These are phyloP conservation scores for Chlamydomonas reinhardtii DNA, from an alignment of 163 green algal genomes.

Conservation along the genomic window DNA sequence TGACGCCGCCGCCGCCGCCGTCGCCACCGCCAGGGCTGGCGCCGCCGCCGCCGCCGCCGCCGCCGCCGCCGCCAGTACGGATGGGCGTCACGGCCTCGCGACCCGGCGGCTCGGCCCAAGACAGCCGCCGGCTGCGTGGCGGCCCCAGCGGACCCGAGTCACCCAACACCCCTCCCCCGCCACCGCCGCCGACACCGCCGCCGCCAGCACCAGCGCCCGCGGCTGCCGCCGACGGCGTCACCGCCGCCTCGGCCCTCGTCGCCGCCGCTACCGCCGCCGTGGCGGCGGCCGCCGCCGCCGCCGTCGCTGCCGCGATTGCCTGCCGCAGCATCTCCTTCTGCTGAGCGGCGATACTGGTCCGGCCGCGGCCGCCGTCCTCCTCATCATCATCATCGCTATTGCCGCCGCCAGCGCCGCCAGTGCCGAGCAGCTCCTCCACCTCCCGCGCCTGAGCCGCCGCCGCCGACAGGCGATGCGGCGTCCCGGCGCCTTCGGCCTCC, in stretches of 20 bases:
- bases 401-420: background rate
- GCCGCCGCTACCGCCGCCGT: slow-evolving; percentile 10
- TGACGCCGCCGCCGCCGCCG: too few relatives aligned
- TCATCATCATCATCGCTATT: background rate
- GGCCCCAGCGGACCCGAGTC: background rate
- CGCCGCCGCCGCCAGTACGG: too few relatives aligned
- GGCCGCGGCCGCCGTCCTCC: background rate
- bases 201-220: background rate
- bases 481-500: background rate
- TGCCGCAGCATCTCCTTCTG: slow-evolving; percentile 21
- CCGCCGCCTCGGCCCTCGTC: background rate
- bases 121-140: background rate
- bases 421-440: background rate
- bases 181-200: too few relatives aligned
- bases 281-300: background rate
- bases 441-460: background rate
- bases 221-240: background rate
- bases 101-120: background rate
- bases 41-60: too few relatives aligned
- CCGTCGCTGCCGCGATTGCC: slow-evolving; percentile 6
- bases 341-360: background rate
- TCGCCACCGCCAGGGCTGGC: background rate
- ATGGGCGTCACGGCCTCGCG: background rate
- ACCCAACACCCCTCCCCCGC: too few relatives aligned
- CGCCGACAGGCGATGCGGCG: too few relatives aligned